A percentile compares a stretch with the other conserved stretches of the same genome.
Conservation (phyloP, 768 basidiomycete species). For the Boletus sensibilis region DNA sequence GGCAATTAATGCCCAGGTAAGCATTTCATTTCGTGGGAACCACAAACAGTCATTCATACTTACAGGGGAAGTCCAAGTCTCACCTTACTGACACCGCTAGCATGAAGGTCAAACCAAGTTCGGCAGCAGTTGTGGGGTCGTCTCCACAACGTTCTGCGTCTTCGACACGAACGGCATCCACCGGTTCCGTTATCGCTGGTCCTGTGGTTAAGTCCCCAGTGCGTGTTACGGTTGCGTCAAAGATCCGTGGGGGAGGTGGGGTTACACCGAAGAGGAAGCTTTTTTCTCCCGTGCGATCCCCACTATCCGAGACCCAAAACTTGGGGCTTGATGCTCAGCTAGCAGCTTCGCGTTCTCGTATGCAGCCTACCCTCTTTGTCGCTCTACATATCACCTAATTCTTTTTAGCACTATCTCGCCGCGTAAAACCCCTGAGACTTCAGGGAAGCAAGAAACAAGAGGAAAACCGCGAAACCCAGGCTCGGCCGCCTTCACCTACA, state of each 20-base stretch:
- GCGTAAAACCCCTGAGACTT: slow-evolving; percentile 12
- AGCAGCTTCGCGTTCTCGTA: slow-evolving; percentile 22
- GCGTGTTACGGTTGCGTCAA: slow-evolving; percentile 15
- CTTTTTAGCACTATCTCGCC: slow-evolving; percentile 13
- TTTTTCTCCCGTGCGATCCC: slow-evolving; percentile 19
- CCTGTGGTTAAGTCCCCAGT: slow-evolving; percentile 22
- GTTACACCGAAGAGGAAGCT: slow-evolving; percentile 27
- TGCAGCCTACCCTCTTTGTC: neutral
- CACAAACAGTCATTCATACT: neutral
- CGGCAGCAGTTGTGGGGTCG: slow-evolving; percentile 3
- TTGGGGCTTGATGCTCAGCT: slow-evolving; percentile 8
- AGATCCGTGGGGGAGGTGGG: slow-evolving; percentile 20
- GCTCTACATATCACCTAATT: neutral
- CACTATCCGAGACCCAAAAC: slow-evolving; percentile 28
- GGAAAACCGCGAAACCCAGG: neutral
- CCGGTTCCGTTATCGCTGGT: neutral
- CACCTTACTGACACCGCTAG: neutral
- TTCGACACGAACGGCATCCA: slow-evolving; percentile 9
- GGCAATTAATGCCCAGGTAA: slow-evolving; percentile 58
- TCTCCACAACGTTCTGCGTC: slow-evolving; percentile 10
- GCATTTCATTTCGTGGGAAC: slow-evolving; percentile 6
- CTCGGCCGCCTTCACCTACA: slow-evolving; percentile 1
- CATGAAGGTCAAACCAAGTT: slow-evolving; percentile 12
- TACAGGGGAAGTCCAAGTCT: slow-evolving; percentile 21
- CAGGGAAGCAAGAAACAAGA: slow-evolving; percentile 9